Conservation (phyloP, 495 filamentous ascomycete species). For the Hypoxylon lienhwacheense region DNA sequence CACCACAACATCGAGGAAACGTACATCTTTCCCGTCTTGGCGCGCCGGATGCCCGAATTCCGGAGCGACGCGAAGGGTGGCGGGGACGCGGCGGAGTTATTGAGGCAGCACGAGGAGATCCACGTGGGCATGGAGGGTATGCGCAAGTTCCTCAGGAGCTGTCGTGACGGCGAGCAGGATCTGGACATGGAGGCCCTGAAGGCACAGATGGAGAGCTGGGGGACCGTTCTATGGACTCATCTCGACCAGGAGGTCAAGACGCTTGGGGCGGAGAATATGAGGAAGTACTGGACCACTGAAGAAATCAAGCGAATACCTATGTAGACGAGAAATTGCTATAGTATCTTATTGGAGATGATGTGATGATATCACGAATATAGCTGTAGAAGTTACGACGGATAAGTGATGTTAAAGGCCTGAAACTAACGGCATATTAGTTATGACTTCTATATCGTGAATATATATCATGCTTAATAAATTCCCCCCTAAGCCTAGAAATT, state of each 20-base stretch:
- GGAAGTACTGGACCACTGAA: conserved; percentile 74
- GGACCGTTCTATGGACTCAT: conserved; percentile 71
- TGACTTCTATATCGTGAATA: too few relatives aligned
- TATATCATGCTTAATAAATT: too few relatives aligned
- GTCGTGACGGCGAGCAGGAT: conserved; percentile 65
- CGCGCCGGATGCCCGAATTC: conserved; percentile 81
- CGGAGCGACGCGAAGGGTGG: conserved; percentile 29
- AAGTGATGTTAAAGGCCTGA: too few relatives aligned
- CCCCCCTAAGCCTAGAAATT: too few relatives aligned
- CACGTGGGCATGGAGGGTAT: conserved; percentile 78
- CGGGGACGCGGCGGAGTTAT: conserved; percentile 60
- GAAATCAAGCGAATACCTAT: conserved; percentile 77
- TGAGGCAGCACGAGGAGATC: conserved; percentile 80
- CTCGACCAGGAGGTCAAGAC: conserved; percentile 72
- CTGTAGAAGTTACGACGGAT: too few relatives aligned
- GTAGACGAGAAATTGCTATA: conserved; percentile 40
- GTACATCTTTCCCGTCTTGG: conserved; percentile 79
- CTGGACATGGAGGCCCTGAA: conserved; percentile 69
- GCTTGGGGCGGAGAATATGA: conserved; percentile 82
- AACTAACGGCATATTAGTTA: too few relatives aligned
- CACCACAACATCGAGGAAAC: conserved; percentile 88
- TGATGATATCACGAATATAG: too few relatives aligned
- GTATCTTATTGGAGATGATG: too few relatives aligned
- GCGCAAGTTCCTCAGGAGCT: conserved; percentile 66
- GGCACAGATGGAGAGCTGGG: conserved; percentile 64